Evolutionary conservation across 2,329 filamentous ascomycete species (phyloP).

Genomic region (Pezicula radicicola): DNA sequence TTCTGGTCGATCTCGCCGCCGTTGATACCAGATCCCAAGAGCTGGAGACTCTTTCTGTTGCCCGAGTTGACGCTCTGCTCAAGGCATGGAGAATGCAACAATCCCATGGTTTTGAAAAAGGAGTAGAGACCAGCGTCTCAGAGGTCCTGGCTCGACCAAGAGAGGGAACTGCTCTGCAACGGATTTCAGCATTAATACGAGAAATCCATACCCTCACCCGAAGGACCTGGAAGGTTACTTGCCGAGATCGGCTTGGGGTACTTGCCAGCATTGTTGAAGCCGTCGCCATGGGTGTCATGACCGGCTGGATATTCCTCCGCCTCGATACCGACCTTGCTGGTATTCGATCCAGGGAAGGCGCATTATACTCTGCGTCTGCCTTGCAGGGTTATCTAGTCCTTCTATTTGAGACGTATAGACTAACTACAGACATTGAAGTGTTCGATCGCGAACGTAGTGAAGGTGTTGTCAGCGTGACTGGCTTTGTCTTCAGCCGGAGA

Average conservation of each 20-base stretch:
- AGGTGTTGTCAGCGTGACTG: conserved; percentile 33
- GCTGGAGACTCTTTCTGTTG: neutral
- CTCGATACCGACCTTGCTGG: neutral
- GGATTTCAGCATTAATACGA: neutral
- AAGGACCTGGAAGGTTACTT: conserved; percentile 48
- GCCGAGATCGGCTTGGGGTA: conserved; percentile 53
- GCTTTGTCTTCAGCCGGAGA: neutral
- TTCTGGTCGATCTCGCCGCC: neutral
- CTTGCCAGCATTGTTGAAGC: conserved; percentile 51
- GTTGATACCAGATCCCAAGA: neutral
- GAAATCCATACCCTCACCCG: conserved; percentile 40
- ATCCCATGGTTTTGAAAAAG: neutral
- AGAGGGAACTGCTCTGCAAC: neutral
- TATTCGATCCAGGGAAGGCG: neutral
- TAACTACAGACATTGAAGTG: conserved; percentile 51
- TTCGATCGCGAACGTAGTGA: conserved; percentile 55
- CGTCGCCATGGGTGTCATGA: conserved; percentile 37
- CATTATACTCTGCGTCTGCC: conserved; percentile 29
- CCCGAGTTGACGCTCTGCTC: neutral
- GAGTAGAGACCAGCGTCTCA: conserved; percentile 13
- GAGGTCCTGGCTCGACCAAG: too few species aligned
- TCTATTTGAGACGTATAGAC: conserved; percentile 51
- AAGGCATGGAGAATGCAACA: neutral
- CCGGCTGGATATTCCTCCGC: neutral
- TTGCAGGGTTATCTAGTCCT: conserved; percentile 54